phyloP scores from a whole-genome alignment of 805 yeast species.

The Candida railenensis region DNA sequence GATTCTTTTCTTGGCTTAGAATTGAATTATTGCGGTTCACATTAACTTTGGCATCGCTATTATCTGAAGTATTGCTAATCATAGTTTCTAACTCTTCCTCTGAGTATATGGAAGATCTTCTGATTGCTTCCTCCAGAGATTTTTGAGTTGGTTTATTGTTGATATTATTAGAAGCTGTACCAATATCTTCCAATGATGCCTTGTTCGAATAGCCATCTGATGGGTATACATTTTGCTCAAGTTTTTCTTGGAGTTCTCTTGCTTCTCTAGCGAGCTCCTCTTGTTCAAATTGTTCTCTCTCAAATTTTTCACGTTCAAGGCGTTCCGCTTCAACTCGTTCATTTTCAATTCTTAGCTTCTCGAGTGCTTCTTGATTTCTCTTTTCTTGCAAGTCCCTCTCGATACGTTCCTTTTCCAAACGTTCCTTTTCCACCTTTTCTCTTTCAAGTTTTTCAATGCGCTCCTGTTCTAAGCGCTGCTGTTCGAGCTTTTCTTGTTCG shows the following conservation, averaged over 20 bases:
- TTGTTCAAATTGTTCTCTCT: constrained; percentile 1
- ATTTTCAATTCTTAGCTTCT: not conserved
- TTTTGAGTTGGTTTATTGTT: not conserved
- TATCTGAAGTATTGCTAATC: not conserved
- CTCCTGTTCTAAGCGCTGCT: constrained; percentile 3
- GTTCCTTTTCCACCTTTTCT: constrained; percentile 1
- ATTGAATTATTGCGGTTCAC: not conserved
- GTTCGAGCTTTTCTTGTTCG: constrained; percentile 2
- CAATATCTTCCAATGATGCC: not conserved
- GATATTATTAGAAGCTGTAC: no score
- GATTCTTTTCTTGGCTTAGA: constrained; percentile 14
- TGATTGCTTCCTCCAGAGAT: not conserved
- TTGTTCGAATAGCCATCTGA: not conserved
- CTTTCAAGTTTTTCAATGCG: constrained; percentile 1
- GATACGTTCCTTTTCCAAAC: constrained; percentile 1
- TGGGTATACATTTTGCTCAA: not conserved
- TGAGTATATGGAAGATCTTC: constrained; percentile 2
- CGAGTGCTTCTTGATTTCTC: not conserved
- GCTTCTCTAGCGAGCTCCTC: constrained; percentile 4
- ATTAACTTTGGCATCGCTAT: not conserved
- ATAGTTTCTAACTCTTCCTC: not conserved
- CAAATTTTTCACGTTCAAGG: constrained; percentile 1
- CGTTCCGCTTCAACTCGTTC: not conserved
- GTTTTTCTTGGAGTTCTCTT: not conserved
- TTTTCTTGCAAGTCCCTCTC: not conserved